phyloP scores from a whole-genome alignment of 768 basidiomycete species.

The Pleurotus cornucopiae region DNA sequence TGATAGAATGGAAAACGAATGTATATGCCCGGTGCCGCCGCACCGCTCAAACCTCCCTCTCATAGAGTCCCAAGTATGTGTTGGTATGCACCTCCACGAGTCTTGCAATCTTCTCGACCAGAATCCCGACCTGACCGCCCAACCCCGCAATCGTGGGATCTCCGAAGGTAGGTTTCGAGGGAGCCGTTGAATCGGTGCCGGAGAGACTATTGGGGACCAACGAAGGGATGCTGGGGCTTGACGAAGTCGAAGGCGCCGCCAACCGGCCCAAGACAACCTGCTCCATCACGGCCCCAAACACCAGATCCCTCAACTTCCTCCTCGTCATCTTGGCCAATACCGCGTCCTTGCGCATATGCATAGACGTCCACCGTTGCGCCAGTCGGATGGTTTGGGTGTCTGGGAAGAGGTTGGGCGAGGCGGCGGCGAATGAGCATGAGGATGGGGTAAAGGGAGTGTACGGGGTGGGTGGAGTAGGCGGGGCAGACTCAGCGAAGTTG shows the following conservation, averaged over 20 bases:
- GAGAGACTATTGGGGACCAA: conserved; percentile 12
- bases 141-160: conserved; percentile 22
- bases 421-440: conserved; percentile 14
- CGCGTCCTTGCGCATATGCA: conserved; percentile 60
- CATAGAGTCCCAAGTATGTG: conserved; percentile 75
- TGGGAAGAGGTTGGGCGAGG: conserved; percentile 28
- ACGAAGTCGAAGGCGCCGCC: too few species aligned
- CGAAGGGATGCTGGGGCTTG: conserved; percentile 21
- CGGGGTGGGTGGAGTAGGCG: not conserved
- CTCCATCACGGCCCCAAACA: conserved; percentile 54
- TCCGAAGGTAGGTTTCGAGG: too few species aligned
- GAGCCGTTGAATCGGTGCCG: too few species aligned
- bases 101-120: conserved; percentile 69
- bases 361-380: conserved; percentile 68
- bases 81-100: conserved; percentile 72
- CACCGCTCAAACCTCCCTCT: conserved; percentile 41
- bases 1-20: too few species aligned
- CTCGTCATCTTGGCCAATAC: conserved; percentile 57
- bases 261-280: not conserved
- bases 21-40: too few species aligned
- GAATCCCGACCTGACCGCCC: conserved; percentile 59
- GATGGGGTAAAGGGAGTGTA: conserved; percentile 7
- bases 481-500: conserved; percentile 3
- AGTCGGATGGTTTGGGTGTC: conserved; percentile 51
- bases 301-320: conserved; percentile 57